These are phyloP conservation scores for Diaporthe velutina DNA, from an alignment of 2,329 filamentous ascomycete species.

Conservation along the genomic window DNA sequence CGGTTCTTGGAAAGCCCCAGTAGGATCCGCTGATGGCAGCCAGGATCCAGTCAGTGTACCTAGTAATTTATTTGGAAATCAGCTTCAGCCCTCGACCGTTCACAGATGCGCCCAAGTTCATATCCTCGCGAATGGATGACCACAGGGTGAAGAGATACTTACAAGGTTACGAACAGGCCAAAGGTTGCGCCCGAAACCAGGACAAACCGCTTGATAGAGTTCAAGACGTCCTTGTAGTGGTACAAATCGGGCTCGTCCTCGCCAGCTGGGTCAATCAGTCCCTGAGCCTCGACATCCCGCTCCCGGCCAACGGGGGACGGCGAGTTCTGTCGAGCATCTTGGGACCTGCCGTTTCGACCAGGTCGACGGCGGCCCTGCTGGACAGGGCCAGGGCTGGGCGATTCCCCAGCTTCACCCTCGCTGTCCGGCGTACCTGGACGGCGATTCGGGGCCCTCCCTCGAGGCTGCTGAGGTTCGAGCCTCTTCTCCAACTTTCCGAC, in stretches of 20 bases:
- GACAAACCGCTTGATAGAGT: not conserved
- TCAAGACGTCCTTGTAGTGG: not conserved
- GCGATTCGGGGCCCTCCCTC: not conserved
- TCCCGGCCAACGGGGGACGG: no score
- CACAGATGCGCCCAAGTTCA: not conserved
- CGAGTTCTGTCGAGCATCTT: not conserved
- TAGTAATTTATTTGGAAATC: not conserved
- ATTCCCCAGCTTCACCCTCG: no score
- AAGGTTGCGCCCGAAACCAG: not conserved
- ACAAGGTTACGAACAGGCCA: not conserved
- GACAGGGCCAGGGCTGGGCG: no score
- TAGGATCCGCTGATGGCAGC: not conserved
- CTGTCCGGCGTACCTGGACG: not conserved
- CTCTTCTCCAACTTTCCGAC: not conserved
- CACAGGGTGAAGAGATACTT: not conserved
- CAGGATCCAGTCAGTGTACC: constrained; percentile 9
- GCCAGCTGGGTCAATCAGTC: not conserved
- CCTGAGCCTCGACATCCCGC: not conserved
- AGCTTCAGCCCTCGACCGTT: not conserved
- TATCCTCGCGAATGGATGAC: not conserved
- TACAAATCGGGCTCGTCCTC: not conserved
- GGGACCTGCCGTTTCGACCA: no score
- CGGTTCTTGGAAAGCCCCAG: not conserved
- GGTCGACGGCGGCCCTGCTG: not conserved
- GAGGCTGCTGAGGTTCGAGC: not conserved